phyloP scores from a whole-genome alignment of 768 basidiomycete species.

The Pleurotus sapidus region DNA sequence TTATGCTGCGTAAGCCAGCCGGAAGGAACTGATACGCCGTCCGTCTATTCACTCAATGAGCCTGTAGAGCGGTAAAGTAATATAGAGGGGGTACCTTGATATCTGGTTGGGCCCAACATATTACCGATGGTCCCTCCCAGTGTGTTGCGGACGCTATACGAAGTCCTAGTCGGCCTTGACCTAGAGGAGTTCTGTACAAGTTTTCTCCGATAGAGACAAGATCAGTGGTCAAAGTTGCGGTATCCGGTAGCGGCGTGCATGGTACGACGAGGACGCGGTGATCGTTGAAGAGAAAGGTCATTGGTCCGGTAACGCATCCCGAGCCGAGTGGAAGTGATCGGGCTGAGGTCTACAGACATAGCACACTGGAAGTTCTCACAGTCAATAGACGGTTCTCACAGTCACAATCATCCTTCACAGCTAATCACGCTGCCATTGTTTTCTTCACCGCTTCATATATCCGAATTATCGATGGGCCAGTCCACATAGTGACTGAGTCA shows the following conservation, averaged over 20 bases:
- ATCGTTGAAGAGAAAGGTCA: slow-evolving; percentile 36
- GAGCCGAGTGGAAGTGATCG: too few species aligned
- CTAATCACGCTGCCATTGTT: not conserved
- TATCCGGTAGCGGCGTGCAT: slow-evolving; percentile 21
- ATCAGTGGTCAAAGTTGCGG: slow-evolving; percentile 14
- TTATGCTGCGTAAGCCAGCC: slow-evolving; percentile 35
- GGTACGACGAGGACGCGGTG: slow-evolving; percentile 18
- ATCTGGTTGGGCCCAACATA: slow-evolving; percentile 31
- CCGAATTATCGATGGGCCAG: not conserved
- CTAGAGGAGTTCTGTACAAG: slow-evolving; percentile 27
- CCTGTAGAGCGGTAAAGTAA: slow-evolving; percentile 9
- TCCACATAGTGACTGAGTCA: not conserved
- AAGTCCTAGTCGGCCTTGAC: slow-evolving; percentile 14
- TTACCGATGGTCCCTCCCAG: slow-evolving; percentile 12
- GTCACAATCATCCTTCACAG: not conserved
- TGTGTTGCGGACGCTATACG: slow-evolving; percentile 12
- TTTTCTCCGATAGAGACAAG: slow-evolving; percentile 25
- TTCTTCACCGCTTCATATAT: too few species aligned
- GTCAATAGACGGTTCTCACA: not conserved
- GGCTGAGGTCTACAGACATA: too few species aligned
- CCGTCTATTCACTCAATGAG: slow-evolving; percentile 16
- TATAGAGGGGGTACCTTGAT: slow-evolving; percentile 30
- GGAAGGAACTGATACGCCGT: slow-evolving; percentile 36
- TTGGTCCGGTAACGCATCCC: slow-evolving; percentile 8
- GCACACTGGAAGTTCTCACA: not conserved